These are phyloP conservation scores for Ganoderma sp. DNA, from an alignment of 1,284 basidiomycete genomes.

Conservation along the genomic window DNA sequence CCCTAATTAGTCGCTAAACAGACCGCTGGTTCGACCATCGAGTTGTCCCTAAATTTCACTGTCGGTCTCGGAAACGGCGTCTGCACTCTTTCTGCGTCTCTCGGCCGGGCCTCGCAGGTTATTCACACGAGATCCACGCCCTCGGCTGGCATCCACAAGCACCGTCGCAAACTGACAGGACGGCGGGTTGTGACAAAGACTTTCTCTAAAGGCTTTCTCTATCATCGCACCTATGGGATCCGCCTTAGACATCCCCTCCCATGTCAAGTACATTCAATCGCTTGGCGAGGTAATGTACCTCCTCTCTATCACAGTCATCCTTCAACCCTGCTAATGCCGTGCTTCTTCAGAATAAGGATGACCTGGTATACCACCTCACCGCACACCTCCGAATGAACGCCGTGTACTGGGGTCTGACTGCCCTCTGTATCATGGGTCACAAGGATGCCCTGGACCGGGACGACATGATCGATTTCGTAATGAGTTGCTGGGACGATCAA, in stretches of 20 bases:
- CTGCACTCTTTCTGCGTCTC: neutral
- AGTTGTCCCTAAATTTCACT: neutral
- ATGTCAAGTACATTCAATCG: slow-evolving; percentile 43
- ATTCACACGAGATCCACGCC: slow-evolving; percentile 7
- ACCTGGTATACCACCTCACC: slow-evolving; percentile 92
- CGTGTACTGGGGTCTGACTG: slow-evolving; percentile 95
- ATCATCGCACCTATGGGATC: slow-evolving; percentile 17
- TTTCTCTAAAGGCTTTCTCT: neutral
- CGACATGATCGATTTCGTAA: slow-evolving; percentile 89
- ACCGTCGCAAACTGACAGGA: neutral
- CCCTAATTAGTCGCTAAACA: too few relatives aligned
- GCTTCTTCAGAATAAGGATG: slow-evolving; percentile 72
- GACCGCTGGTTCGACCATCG: neutral
- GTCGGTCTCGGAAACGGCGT: neutral
- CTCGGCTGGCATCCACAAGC: neutral
- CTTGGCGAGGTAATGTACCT: slow-evolving; percentile 37
- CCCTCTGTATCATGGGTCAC: slow-evolving; percentile 81
- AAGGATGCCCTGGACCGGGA: slow-evolving; percentile 80
- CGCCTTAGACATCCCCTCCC: slow-evolving; percentile 35
- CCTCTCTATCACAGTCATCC: neutral
- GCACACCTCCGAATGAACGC: slow-evolving; percentile 95
- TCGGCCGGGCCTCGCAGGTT: neutral
- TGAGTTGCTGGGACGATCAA: slow-evolving; percentile 93
- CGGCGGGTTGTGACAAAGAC: neutral
- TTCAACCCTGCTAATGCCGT: neutral